Evolutionary conservation across 2,329 filamentous ascomycete genomes (phyloP).

Genomic region (Pseudogymnoascus sp.): DNA sequence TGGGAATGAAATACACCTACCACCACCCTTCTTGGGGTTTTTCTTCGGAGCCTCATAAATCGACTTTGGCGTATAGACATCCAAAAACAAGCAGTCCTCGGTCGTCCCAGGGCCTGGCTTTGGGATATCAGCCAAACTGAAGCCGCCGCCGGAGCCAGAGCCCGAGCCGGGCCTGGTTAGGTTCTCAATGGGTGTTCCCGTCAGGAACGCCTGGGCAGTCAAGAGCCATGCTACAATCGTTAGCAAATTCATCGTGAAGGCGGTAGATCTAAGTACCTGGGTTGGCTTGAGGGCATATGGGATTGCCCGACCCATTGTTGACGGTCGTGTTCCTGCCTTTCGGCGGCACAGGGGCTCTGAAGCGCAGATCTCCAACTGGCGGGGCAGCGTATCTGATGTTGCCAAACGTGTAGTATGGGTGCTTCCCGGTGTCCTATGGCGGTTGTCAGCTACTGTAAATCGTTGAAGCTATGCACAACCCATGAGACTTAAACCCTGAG

Average conservation of each 20-base stretch:
- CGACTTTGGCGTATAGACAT: slow-evolving; percentile 39
- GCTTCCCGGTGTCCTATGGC: slow-evolving; percentile 25
- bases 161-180: not conserved
- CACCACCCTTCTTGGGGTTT: slow-evolving; percentile 12
- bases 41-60: slow-evolving; percentile 28
- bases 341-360: slow-evolving; percentile 36
- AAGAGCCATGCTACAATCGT: slow-evolving; percentile 19
- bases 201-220: slow-evolving; percentile 21
- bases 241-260: not conserved
- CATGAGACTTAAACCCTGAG: not conserved
- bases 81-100: slow-evolving; percentile 45
- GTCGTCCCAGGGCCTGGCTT: slow-evolving; percentile 19
- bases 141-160: not conserved
- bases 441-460: not conserved
- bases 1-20: slow-evolving; percentile 16
- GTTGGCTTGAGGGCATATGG: slow-evolving; percentile 33
- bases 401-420: slow-evolving; percentile 34
- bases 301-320: slow-evolving; percentile 29
- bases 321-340: slow-evolving; percentile 29
- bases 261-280: slow-evolving; percentile 17
- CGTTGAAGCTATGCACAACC: not conserved
- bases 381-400: slow-evolving; percentile 42
- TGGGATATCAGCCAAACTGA: slow-evolving; percentile 14
- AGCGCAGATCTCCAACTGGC: slow-evolving; percentile 39
- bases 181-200: slow-evolving; percentile 14